Conservation (phyloP, 1,139 yeast genomes). For the Blastobotrys proliferans region DNA sequence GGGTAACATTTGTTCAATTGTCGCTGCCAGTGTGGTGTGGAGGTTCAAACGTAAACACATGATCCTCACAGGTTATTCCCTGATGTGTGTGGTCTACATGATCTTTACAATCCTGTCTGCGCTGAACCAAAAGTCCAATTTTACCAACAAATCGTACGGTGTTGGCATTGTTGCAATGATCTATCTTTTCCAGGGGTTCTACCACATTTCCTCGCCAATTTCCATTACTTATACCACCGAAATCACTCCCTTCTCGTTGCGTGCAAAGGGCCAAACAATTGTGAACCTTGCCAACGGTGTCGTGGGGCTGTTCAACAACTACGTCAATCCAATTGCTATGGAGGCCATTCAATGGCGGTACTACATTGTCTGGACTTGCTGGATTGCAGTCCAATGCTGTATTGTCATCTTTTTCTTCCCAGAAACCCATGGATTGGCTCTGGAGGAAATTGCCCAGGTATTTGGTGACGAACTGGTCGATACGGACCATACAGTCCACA, state of each 20-base stretch:
- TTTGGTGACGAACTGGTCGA: constrained; percentile 21
- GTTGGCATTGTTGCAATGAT: constrained; percentile 23
- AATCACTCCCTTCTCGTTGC: constrained; percentile 53
- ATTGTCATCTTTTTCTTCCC: constrained; percentile 82
- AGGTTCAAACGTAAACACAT: constrained; percentile 37
- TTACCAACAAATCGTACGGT: constrained; percentile 18
- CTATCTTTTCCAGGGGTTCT: constrained; percentile 19
- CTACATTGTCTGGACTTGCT: constrained; percentile 33
- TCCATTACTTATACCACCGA: constrained; percentile 50
- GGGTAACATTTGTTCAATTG: constrained; percentile 36
- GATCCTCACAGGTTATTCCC: constrained; percentile 31
- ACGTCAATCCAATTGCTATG: constrained; percentile 42
- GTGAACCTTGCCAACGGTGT: constrained; percentile 49
- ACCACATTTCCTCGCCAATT: constrained; percentile 23
- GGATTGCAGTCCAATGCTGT: constrained; percentile 20
- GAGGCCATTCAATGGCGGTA: constrained; percentile 37
- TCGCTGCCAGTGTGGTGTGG: constrained; percentile 32
- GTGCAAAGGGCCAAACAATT: constrained; percentile 51
- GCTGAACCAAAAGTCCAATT: constrained; percentile 20
- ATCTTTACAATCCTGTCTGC: constrained; percentile 29
- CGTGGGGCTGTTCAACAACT: constrained; percentile 42
- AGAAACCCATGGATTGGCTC: constrained; percentile 82
- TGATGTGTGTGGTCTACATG: constrained; percentile 22
- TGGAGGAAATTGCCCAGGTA: constrained; percentile 64
- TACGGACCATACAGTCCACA: background rate